Base-by-base conservation (phyloP, 371 early-diverging fungal genomes). In the Rhizopus sp. region DNA sequence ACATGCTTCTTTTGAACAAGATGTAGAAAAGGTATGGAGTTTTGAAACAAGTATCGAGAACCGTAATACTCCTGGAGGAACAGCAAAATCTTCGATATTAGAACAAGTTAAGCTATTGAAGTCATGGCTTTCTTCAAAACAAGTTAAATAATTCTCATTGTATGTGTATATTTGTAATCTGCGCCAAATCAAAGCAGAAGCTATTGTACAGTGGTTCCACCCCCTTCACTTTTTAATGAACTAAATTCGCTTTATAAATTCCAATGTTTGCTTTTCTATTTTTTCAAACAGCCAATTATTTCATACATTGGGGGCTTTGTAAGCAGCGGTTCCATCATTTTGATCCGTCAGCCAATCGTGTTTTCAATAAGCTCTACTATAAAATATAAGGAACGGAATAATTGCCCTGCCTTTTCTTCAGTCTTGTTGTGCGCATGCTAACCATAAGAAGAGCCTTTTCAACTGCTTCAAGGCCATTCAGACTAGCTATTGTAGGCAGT, bases 31-130 rank as follows among this genome's bases (percentile, higher is more conserved):
- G 38, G 85, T 94, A 15, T 95, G 92, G 91, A 86, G 93, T 79
- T 95, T 81, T 72, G 94, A 93, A 57, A 78, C 78, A 48, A 91
- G 92, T 69, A 88, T 95, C 37, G 95, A 98, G 50, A 88, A 89
- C 68, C 83, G 98, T 45, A 82, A 82, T 58, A 88, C 93, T 6
- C 78, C 87, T 35, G 98, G 98, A 39, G 98, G 98, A 16, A 98
- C 96, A 6, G 89, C 91, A 63, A 83, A 84, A 35, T 75, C 66
- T 39, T 85, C 91, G 30, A 95, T 96, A 8, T 53, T 73, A 59
- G 87, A 69, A 31, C 98, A 98, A 82, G 90, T 96, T 52, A 68
- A 75, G 23, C 69, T 70, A 61, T 70, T 97, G 42, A 87, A 86
- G 66, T 46, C 59, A 29, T 93, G 89, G 87, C 71, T 93, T 52